Evolutionary conservation across 345 rosid species (phyloP).

Genomic region (Durio zibethinus): DNA sequence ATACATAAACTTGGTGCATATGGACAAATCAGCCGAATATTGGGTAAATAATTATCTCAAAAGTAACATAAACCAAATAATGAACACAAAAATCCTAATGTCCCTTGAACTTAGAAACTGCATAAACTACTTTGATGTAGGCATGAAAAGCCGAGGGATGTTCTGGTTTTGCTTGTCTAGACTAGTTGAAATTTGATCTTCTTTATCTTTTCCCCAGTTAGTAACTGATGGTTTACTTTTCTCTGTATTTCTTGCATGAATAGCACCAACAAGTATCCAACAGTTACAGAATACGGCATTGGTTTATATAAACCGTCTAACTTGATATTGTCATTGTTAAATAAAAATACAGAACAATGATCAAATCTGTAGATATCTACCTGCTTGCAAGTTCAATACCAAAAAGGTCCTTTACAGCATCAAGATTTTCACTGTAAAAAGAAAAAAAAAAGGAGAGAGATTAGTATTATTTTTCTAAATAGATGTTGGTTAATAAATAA

Average conservation of each 20-base stretch:
- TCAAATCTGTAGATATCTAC: slow-evolving; percentile 30
- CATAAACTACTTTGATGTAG: not conserved
- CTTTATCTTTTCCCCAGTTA: not conserved
- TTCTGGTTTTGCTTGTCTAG: not conserved
- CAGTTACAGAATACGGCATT: not conserved
- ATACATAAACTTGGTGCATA: not conserved
- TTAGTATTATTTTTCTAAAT: not conserved
- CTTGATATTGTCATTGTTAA: not conserved
- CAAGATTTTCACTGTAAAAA: slow-evolving; percentile 58
- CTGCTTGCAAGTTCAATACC: slow-evolving; percentile 88
- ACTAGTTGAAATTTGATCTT: not conserved
- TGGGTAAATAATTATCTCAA: not conserved
- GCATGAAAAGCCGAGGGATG: not conserved
- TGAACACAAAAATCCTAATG: not conserved
- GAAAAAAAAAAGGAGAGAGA: not conserved
- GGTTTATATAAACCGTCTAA: not conserved
- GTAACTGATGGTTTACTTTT: not conserved
- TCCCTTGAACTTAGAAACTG: not conserved
- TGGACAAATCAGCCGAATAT: not conserved
- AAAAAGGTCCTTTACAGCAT: slow-evolving; percentile 71
- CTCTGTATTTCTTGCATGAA: not conserved
- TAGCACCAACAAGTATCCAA: not conserved
- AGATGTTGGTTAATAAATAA: not conserved
- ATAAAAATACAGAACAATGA: not conserved
- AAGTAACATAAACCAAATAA: not conserved